Evolutionary conservation across 2,329 filamentous ascomycete genomes (phyloP), one percentile per base, ranked within the genome.

Genomic region (Neofusicoccum laricinum): DNA sequence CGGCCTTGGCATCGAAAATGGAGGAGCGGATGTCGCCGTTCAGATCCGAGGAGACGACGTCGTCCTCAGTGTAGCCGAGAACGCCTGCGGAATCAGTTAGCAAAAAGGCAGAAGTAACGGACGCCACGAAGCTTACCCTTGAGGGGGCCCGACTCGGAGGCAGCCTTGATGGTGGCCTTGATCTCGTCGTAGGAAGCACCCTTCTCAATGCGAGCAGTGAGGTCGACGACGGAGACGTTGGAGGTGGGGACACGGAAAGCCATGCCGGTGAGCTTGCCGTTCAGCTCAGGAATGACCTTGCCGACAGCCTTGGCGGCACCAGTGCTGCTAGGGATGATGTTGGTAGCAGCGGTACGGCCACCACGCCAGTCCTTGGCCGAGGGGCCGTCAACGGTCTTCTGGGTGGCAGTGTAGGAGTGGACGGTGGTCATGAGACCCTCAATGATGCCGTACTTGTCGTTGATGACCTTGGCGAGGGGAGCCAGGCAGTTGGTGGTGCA

Each of bases 401-500:
- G 95, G 81, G 95, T 98, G 77, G 95, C 95, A 75, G 95, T 98
- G 90, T 98, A 98, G 76, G 95, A 97, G 90, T 99, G 95, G 81
- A 98, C 88, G 73, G 95, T 99, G 84, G 95, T 98, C 95, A 99
- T 99, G 76, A 98, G 90, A 88, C 94, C 95, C 88, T 99, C 95
- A 77, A 97, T 83, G 80, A 99, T 95, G 82, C 86, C 90, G 86
- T 90, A 99, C 83, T 97, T 96, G 88, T 98, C 94, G 88, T 99
- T 86, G 85, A 99, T 88, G 78, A 98, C 93, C 91, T 98, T 99
- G 86, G 95, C 95, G 71, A 99, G 91, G 80, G 95, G 95, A 81
- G 95, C 95, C 83, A 99, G 85, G 90, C 95, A 98, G 92, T 99
- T 99, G 87, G 95, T 98, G 81, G 95, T 99, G 92, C 95, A 98